phyloP scores from a whole-genome alignment of 2,329 filamentous ascomycete species.

The Colletotrichum tanaceti region DNA sequence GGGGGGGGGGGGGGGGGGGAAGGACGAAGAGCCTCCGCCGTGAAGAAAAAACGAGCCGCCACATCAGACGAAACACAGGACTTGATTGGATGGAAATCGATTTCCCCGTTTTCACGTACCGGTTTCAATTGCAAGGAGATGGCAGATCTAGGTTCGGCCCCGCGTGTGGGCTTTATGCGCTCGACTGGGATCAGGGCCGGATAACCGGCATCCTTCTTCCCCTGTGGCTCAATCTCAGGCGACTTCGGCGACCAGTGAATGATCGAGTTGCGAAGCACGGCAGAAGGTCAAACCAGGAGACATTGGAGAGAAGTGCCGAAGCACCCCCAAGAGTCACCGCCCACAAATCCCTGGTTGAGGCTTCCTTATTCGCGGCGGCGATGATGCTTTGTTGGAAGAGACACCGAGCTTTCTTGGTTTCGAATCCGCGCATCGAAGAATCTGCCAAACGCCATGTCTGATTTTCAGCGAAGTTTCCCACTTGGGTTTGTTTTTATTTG shows the following conservation, averaged over 20 bases:
- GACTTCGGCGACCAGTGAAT: neutral
- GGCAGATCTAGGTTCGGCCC: neutral
- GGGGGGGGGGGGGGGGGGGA: neutral
- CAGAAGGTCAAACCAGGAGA: neutral
- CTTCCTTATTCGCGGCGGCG: too few relatives aligned
- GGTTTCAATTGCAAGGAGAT: conserved; percentile 5
- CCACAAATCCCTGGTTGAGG: too few relatives aligned
- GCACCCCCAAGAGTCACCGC: too few relatives aligned
- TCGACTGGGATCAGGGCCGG: conserved; percentile 25
- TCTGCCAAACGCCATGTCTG: too few relatives aligned
- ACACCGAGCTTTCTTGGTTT: too few relatives aligned
- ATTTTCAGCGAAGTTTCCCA: too few relatives aligned
- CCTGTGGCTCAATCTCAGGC: neutral
- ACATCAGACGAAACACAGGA: conserved; percentile 6
- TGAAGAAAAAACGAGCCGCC: conserved; percentile 11
- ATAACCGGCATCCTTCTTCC: conserved; percentile 6
- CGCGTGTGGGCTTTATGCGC: neutral
- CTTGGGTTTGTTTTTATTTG: too few relatives aligned
- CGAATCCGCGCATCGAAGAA: too few relatives aligned
- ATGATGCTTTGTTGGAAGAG: too few relatives aligned
- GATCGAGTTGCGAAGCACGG: neutral
- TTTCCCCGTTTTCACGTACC: conserved; percentile 8
- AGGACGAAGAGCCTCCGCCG: neutral
- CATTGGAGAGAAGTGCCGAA: neutral
- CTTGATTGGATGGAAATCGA: conserved; percentile 26